These are phyloP conservation scores for Rheum nobile DNA, from an alignment of 148 eudicot species.

Conservation along the genomic window DNA sequence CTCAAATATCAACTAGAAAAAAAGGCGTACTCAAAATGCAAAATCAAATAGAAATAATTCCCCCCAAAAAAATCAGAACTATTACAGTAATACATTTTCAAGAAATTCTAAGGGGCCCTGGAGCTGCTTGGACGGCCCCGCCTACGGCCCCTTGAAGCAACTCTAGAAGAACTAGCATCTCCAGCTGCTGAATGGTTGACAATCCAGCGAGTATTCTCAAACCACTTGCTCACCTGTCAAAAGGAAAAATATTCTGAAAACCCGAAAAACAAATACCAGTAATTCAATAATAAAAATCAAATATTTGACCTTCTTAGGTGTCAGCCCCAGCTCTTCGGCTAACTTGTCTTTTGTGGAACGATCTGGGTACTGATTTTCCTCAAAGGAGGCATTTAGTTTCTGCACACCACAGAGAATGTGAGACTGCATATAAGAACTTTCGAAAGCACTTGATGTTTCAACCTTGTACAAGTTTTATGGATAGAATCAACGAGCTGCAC, in stretches of 20 bases:
- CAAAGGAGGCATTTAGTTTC: constrained; percentile 61
- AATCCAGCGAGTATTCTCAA: constrained; percentile 82
- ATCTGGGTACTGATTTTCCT: constrained; percentile 80
- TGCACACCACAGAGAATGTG: constrained; percentile 16
- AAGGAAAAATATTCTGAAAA: constrained; percentile 3
- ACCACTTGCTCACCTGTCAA: constrained; percentile 73
- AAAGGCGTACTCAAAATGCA: not conserved
- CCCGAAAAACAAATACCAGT: not conserved
- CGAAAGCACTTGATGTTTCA: not conserved
- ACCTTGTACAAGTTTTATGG: not conserved
- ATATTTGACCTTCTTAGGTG: constrained; percentile 30
- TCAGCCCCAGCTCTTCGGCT: constrained; percentile 62
- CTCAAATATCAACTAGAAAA: too few relatives aligned
- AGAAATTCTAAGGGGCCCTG: not conserved
- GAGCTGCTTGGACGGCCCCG: not conserved
- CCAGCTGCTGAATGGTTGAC: constrained; percentile 14
- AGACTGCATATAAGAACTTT: not conserved
- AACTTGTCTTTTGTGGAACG: constrained; percentile 44
- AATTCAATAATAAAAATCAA: not conserved
- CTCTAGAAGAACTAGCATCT: not conserved
- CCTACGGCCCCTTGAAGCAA: not conserved
- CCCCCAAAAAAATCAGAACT: not conserved
- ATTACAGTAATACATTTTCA: not conserved
- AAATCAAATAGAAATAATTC: not conserved
- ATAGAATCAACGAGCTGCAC: not conserved